A percentile compares a stretch with the other conserved stretches of the same genome.
phyloP scores from a whole-genome alignment of 306 rosid genomes.

The Casuarina cunninghamiana region DNA sequence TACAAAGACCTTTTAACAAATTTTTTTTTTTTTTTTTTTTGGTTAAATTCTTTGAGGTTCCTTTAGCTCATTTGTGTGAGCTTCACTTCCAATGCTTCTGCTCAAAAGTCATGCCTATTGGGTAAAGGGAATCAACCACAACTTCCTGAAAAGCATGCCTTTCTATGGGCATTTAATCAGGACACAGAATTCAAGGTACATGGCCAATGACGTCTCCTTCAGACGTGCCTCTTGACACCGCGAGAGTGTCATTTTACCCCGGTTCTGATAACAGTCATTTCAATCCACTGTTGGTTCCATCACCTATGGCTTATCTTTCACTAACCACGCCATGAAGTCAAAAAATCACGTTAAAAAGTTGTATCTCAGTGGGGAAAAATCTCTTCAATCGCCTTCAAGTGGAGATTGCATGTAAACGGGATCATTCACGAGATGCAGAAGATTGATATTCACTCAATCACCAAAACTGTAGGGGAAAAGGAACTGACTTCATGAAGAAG shows the following conservation, averaged over 20 bases:
- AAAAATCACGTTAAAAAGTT: not conserved
- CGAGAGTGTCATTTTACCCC: slow-evolving; percentile 1
- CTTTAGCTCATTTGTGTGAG: no score
- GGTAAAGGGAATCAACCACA: not conserved
- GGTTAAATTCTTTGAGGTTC: no score
- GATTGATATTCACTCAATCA: no score
- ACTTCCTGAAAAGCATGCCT: not conserved
- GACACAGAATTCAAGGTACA: not conserved
- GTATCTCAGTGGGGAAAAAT: not conserved
- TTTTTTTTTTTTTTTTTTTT: no score
- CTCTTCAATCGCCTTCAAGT: not conserved
- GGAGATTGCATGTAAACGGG: no score
- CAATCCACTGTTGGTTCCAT: not conserved
- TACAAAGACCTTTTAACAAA: no score
- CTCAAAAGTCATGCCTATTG: not conserved
- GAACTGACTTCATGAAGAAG: no score
- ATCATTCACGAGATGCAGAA: no score
- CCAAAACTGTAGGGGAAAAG: not conserved
- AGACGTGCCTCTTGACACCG: not conserved
- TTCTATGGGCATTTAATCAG: not conserved
- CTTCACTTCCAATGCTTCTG: not conserved
- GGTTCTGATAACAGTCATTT: not conserved
- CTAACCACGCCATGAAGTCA: not conserved
- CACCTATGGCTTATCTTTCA: not conserved
- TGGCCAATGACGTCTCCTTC: not conserved